Percentiles rank a stretch among this genome's conserved stretches.
These are phyloP conservation scores for Rhodotorula sp. DNA, from an alignment of 1,284 basidiomycete genomes.

Conservation along the genomic window DNA sequence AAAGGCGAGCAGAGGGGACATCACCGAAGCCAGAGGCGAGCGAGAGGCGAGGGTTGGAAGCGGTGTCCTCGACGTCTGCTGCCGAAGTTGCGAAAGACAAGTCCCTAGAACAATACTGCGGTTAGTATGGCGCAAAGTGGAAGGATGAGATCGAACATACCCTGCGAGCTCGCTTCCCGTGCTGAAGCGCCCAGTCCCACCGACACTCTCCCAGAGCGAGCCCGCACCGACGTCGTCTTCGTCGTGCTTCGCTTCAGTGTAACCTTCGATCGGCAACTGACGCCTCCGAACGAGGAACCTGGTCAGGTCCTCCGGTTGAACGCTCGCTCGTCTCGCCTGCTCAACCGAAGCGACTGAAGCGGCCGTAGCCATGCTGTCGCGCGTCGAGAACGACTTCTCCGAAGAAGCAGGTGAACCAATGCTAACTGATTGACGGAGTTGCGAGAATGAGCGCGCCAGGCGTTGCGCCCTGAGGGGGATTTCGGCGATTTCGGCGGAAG, in stretches of 20 bases:
- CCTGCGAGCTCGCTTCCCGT: constrained; percentile 4
- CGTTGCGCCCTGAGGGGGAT: background rate
- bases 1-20: constrained; percentile 1
- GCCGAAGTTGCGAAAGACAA: background rate
- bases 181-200: background rate
- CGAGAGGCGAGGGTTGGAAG: background rate
- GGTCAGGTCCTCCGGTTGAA: background rate
- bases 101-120: background rate
- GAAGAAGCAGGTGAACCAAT: background rate
- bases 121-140: background rate
- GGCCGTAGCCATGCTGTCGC: constrained; percentile 1
- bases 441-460: background rate
- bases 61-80: background rate
- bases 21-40: background rate
- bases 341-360: constrained; percentile 8
- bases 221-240: background rate
- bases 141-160: background rate
- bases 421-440: background rate
- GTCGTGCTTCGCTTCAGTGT: background rate
- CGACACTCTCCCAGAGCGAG: background rate
- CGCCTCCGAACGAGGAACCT: background rate
- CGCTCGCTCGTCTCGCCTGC: background rate
- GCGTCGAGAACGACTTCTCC: background rate
- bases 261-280: background rate
- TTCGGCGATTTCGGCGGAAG: background rate